phyloP scores from a whole-genome alignment of 176 grass and related monocot genomes.

The Microstegium vimineum region DNA sequence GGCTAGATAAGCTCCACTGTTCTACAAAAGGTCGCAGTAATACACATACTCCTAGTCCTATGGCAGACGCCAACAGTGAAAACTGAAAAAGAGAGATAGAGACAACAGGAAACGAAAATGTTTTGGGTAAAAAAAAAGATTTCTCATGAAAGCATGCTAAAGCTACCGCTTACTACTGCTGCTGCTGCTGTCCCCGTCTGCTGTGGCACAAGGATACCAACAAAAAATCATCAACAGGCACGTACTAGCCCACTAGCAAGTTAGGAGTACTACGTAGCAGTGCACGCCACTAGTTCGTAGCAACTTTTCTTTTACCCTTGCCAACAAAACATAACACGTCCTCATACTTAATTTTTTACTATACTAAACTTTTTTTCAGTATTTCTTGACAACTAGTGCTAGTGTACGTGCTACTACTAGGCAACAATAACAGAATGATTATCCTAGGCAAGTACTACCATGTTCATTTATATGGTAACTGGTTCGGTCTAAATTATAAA shows the following conservation, averaged over 20 bases:
- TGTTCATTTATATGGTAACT: no score
- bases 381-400: background rate
- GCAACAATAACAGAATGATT: background rate
- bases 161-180: background rate
- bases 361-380: background rate
- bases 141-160: slow-evolving; percentile 46
- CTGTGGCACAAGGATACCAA: slow-evolving; percentile 30
- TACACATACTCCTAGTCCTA: no score
- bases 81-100: slow-evolving; percentile 6
- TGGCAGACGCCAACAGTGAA: background rate
- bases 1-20: slow-evolving; percentile 24
- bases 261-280: no score
- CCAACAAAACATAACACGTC: no score
- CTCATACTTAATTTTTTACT: background rate
- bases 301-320: no score
- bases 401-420: no score
- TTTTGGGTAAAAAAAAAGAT: slow-evolving; percentile 26
- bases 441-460: background rate
- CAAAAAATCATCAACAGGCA: slow-evolving; percentile 33
- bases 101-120: background rate
- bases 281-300: no score
- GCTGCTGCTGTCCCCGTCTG: slow-evolving; percentile 24
- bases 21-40: slow-evolving; percentile 18
- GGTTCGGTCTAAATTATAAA: no score
- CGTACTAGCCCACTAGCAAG: background rate